Evolutionary conservation across 179 eudicot genomes (phyloP).

Genomic region (Actinidia chinensis): DNA sequence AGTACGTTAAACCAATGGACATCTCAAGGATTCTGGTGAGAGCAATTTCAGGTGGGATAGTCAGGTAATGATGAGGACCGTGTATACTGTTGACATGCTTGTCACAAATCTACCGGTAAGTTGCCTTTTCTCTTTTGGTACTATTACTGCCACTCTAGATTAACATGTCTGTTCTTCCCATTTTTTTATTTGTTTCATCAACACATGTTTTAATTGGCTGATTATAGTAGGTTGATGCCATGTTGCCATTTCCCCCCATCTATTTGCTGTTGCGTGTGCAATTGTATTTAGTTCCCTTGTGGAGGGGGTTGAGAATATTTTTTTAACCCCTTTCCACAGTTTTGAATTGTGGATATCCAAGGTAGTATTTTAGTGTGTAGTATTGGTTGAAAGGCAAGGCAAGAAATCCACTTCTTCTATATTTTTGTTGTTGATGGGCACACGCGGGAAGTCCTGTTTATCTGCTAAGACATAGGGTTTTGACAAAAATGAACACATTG

Average conservation of each 20-base stretch:
- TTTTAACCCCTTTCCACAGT: no score
- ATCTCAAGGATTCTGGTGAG: conserved; percentile 29
- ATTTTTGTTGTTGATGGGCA: no score
- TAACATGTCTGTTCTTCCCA: no score
- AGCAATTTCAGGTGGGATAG: conserved; percentile 22
- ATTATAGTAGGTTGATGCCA: neutral
- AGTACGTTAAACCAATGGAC: conserved; percentile 59
- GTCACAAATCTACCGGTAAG: conserved; percentile 45
- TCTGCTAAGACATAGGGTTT: no score
- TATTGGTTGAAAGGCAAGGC: neutral
- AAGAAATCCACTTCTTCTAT: neutral
- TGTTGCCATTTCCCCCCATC: no score
- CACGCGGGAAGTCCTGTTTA: no score
- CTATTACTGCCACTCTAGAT: neutral
- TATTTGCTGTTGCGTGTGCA: no score
- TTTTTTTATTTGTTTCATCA: neutral
- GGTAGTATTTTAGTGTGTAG: neutral
- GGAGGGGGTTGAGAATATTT: no score
- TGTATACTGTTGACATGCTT: conserved; percentile 57
- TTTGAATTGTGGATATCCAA: neutral
- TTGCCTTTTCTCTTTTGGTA: neutral
- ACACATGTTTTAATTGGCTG: neutral
- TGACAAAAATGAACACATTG: no score
- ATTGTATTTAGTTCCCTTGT: no score
- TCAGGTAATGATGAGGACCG: conserved; percentile 43